Conservation (phyloP, 1,284 basidiomycete species). For the Anthracocystis panici-leucophaei region DNA sequence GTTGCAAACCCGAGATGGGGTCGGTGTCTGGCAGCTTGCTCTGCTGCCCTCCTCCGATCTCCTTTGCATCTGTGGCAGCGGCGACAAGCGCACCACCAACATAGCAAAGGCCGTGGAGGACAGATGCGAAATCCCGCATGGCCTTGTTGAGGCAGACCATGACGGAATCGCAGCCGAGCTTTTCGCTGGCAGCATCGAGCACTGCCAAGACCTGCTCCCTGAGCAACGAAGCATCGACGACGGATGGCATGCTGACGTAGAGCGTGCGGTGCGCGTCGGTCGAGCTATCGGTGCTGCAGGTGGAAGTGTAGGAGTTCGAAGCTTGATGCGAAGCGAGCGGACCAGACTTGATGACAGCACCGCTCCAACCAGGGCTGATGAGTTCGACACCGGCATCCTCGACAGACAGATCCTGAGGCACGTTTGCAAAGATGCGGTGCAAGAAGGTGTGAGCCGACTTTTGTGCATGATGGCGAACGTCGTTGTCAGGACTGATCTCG, state of each 20-base stretch:
- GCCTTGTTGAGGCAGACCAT: slow-evolving; percentile 55
- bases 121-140: slow-evolving; percentile 50
- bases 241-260: slow-evolving; percentile 61
- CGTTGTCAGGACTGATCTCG: slow-evolving; percentile 60
- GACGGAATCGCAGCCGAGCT: slow-evolving; percentile 52
- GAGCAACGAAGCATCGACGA: slow-evolving; percentile 44
- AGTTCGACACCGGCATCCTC: slow-evolving; percentile 64
- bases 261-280: slow-evolving; percentile 53
- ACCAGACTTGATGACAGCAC: slow-evolving; percentile 56
- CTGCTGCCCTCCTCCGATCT: slow-evolving; percentile 1
- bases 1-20: slow-evolving; percentile 28
- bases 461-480: slow-evolving; percentile 53
- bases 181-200: slow-evolving; percentile 61
- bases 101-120: slow-evolving; percentile 64
- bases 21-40: slow-evolving; percentile 24
- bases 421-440: slow-evolving; percentile 51
- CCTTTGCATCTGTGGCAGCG: slow-evolving; percentile 13
- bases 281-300: slow-evolving; percentile 32
- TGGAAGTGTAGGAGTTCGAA: slow-evolving; percentile 26
- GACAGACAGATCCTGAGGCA: slow-evolving; percentile 26
- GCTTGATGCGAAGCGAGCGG: slow-evolving; percentile 1
- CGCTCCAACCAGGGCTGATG: slow-evolving; percentile 60
- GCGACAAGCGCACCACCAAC: slow-evolving; percentile 61
- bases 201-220: slow-evolving; percentile 60
- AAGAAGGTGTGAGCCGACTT: slow-evolving; percentile 56